Conservation (phyloP, 2,329 filamentous ascomycete genomes). For the Trichoderma harzianum region DNA sequence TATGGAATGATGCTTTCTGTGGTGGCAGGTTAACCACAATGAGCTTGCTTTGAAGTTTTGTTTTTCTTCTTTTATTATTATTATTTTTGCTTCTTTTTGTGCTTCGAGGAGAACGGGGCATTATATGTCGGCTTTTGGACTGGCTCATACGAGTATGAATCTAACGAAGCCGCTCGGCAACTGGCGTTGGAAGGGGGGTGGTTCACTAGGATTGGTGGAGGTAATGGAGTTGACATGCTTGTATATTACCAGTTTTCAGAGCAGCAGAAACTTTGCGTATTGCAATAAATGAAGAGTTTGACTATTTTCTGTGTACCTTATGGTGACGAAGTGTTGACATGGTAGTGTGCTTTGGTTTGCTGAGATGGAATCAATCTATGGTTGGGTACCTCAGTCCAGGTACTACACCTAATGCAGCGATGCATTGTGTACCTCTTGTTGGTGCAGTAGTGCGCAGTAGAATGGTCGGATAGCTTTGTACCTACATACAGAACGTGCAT, state of each 20-base stretch:
- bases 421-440: not conserved
- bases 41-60: constrained; percentile 4
- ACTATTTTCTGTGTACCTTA: not conserved
- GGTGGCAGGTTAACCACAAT: constrained; percentile 19
- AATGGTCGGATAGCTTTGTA: not conserved
- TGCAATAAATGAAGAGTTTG: not conserved
- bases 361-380: not conserved
- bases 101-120: not conserved
- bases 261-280: not conserved
- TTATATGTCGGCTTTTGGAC: not conserved
- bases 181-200: constrained; percentile 1
- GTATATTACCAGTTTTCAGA: not conserved
- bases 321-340: not conserved
- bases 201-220: not conserved
- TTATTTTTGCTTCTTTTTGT: not conserved
- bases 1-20: constrained; percentile 27
- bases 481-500: not conserved
- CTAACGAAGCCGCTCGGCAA: not conserved
- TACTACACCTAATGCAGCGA: not conserved
- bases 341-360: not conserved
- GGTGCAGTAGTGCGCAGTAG: not conserved
- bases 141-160: not conserved
- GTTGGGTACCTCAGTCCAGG: not conserved
- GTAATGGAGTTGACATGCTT: constrained; percentile 5
- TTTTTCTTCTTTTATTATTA: constrained; percentile 18